These are phyloP conservation scores for Cladosporium velox DNA, from an alignment of 2,329 filamentous ascomycete genomes.

Conservation along the genomic window DNA sequence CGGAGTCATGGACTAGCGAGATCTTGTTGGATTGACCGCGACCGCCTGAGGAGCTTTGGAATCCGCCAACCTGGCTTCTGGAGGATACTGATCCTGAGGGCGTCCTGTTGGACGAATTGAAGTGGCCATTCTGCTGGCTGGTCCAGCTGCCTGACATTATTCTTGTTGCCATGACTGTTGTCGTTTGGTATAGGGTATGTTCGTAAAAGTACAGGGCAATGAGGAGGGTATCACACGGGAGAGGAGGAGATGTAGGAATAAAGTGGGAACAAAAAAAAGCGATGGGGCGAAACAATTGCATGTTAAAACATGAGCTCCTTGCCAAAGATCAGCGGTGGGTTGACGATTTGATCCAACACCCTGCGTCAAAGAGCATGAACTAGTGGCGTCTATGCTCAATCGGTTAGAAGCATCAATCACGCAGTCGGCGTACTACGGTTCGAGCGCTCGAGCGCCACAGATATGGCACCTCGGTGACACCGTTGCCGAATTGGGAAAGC, in stretches of 20 bases:
- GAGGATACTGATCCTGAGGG: slow-evolving; percentile 16
- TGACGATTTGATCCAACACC: slow-evolving; percentile 13
- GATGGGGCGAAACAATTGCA: not conserved
- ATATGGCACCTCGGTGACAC: not conserved
- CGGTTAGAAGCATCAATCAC: slow-evolving; percentile 5
- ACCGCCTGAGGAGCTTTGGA: not conserved
- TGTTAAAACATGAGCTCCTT: slow-evolving; percentile 4
- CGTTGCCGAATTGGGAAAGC: not conserved
- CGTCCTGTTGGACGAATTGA: slow-evolving; percentile 7
- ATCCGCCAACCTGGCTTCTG: slow-evolving; percentile 13
- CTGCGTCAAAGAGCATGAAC: slow-evolving; percentile 1
- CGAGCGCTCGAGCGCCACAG: slow-evolving; percentile 2
- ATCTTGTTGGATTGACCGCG: slow-evolving; percentile 33
- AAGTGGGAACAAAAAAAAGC: not conserved
- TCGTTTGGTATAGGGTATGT: not conserved
- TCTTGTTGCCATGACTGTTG: slow-evolving; percentile 4
- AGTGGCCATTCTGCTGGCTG: slow-evolving; percentile 17
- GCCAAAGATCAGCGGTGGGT: slow-evolving; percentile 5
- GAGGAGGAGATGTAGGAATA: not conserved
- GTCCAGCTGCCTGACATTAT: slow-evolving; percentile 14
- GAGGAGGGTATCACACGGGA: not conserved
- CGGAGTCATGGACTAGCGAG: slow-evolving; percentile 40
- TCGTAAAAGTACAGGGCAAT: slow-evolving; percentile 17
- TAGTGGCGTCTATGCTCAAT: slow-evolving; percentile 2
- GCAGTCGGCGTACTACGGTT: not conserved